Percentiles rank a stretch among this genome's conserved stretches.
Conservation (phyloP, 108 stramenopile species). For the Nannochloropsis gaditana region DNA sequence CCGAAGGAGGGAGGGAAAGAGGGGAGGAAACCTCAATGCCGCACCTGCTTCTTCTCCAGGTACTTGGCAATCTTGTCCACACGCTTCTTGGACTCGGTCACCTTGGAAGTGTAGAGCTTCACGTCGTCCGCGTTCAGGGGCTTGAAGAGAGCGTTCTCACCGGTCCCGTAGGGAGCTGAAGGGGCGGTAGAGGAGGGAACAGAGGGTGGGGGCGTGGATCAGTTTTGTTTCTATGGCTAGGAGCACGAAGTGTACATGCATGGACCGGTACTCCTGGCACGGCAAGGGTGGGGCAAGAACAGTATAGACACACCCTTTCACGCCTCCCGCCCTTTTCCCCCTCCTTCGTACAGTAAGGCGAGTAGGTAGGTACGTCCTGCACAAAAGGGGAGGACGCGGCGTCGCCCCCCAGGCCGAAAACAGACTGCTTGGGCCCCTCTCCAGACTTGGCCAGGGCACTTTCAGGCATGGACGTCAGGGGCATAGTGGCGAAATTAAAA, state of each 20-base stretch:
- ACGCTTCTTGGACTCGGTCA: conserved; percentile 15
- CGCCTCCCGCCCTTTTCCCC: not conserved
- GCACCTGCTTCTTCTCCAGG: conserved; percentile 3
- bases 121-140: not conserved
- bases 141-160: not conserved
- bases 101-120: not conserved
- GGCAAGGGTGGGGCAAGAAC: too few species aligned
- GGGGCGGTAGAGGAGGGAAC: not conserved
- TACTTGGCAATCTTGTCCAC: conserved; percentile 9
- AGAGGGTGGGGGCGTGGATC: not conserved
- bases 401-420: not conserved
- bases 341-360: not conserved
- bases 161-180: not conserved
- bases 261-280: too few species aligned
- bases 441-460: not conserved
- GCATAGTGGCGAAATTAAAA: not conserved
- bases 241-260: too few species aligned
- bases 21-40: not conserved
- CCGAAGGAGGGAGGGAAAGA: not conserved
- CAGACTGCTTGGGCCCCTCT: not conserved
- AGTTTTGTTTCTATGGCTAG: too few species aligned
- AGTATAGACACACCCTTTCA: too few species aligned
- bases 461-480: conserved; percentile 16
- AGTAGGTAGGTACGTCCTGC: not conserved
- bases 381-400: not conserved